These are phyloP conservation scores for Suillus fuscotomentosus DNA, from an alignment of 768 basidiomycete species.

Conservation along the genomic window DNA sequence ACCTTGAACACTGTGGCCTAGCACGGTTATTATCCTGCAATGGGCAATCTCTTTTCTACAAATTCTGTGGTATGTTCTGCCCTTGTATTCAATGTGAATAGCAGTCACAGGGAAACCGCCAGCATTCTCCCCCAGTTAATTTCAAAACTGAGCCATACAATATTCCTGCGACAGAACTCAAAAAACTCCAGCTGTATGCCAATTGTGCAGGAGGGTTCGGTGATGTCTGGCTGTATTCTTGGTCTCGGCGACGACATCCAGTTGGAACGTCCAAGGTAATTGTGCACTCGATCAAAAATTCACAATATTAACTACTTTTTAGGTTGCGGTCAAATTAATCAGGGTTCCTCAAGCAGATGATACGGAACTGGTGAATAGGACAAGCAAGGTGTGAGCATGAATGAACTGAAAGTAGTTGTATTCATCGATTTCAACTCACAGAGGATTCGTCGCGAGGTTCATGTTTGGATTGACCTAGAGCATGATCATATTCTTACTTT, in stretches of 20 bases:
- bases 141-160: not conserved
- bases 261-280: not conserved
- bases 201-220: constrained; percentile 4
- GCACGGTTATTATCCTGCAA: too few relatives aligned
- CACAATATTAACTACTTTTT: not conserved
- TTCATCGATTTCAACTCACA: not conserved
- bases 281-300: not conserved
- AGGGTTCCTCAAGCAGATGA: not conserved
- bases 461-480: constrained; percentile 5
- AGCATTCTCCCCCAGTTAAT: not conserved
- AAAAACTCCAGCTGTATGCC: not conserved
- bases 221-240: constrained; percentile 11
- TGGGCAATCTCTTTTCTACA: too few relatives aligned
- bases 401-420: not conserved
- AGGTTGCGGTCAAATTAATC: constrained; percentile 11
- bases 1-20: too few relatives aligned
- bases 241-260: not conserved
- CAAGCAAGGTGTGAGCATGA: not conserved
- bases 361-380: not conserved
- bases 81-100: not conserved
- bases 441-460: constrained; percentile 7
- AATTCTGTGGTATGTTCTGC: too few relatives aligned
- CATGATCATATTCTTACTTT: constrained; percentile 19
- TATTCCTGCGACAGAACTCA: not conserved
- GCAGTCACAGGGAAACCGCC: not conserved